Conservation (phyloP, 306 rosid species). For the Vigna hirtella region DNA sequence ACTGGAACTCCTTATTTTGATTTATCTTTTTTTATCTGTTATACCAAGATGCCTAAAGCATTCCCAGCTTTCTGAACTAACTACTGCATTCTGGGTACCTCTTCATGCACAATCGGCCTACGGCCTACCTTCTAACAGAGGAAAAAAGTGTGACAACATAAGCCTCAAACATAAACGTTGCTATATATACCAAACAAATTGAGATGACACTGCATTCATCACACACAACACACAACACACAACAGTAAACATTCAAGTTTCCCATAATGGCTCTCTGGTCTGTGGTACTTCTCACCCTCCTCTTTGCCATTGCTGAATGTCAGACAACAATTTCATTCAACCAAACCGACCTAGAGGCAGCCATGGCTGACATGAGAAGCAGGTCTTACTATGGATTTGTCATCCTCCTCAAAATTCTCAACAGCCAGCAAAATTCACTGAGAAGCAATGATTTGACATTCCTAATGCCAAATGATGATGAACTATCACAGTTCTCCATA, state of each 20-base stretch:
- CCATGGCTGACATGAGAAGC: constrained; percentile 63
- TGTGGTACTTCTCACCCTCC: constrained; percentile 50
- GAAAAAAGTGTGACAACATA: constrained; percentile 19
- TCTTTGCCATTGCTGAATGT: constrained; percentile 48
- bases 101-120: constrained; percentile 50
- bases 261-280: constrained; percentile 58
- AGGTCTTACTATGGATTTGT: constrained; percentile 67
- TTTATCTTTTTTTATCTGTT: too few species aligned
- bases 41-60: neutral
- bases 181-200: constrained; percentile 38
- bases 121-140: constrained; percentile 48
- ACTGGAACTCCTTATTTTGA: too few species aligned
- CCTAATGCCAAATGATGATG: constrained; percentile 63
- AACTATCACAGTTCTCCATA: constrained; percentile 55
- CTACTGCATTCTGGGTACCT: constrained; percentile 24
- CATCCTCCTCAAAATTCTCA: constrained; percentile 61
- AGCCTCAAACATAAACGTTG: constrained; percentile 22
- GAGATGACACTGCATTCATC: constrained; percentile 28
- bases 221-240: constrained; percentile 7
- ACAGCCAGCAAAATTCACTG: constrained; percentile 52
- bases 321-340: constrained; percentile 43
- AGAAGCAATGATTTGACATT: constrained; percentile 54
- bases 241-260: constrained; percentile 24
- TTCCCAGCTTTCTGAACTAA: constrained; percentile 4
- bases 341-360: constrained; percentile 60